phyloP scores from a whole-genome alignment of 2,329 filamentous ascomycete genomes.

The Mycogone perniciosa region DNA sequence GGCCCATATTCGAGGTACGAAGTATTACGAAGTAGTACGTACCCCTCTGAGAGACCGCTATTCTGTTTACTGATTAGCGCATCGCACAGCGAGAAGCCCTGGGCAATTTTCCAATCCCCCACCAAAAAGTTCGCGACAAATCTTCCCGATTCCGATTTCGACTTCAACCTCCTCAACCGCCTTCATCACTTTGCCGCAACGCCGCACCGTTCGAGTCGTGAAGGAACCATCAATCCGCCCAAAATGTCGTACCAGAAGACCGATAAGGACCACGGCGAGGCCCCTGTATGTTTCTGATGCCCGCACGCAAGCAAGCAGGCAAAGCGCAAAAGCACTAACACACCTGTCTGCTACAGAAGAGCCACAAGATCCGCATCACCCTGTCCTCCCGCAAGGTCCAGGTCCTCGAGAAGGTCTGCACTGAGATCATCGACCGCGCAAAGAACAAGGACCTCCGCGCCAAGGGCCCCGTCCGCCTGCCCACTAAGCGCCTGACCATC shows the following conservation, averaged over 20 bases:
- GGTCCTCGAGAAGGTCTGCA: conserved; percentile 96
- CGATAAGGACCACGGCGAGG: conserved; percentile 90
- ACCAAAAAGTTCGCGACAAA: conserved; percentile 19
- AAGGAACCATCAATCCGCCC: conserved; percentile 72
- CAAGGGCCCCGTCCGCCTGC: conserved; percentile 96
- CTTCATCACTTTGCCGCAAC: conserved; percentile 81
- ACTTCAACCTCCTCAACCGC: conserved; percentile 20
- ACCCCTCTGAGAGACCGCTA: neutral
- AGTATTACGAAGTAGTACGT: too few species aligned
- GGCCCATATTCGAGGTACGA: too few species aligned
- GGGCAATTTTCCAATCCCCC: conserved; percentile 12
- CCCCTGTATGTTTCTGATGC: conserved; percentile 56
- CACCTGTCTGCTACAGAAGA: conserved; percentile 52
- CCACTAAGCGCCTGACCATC: conserved; percentile 95
- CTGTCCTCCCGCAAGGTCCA: conserved; percentile 91
- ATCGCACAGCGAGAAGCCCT: conserved; percentile 17
- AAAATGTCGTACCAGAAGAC: conserved; percentile 92
- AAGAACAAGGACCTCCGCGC: conserved; percentile 97
- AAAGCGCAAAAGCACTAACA: conserved; percentile 12
- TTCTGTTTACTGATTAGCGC: conserved; percentile 15
- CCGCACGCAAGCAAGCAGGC: neutral
- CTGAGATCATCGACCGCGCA: conserved; percentile 96
- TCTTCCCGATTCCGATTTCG: neutral
- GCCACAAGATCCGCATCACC: conserved; percentile 98
- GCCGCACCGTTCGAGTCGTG: conserved; percentile 69